Evolutionary conservation across 352 stramenopile genomes (phyloP), one percentile per base, ranked within the genome.

Genomic region (Phytophthora agathidicida): DNA sequence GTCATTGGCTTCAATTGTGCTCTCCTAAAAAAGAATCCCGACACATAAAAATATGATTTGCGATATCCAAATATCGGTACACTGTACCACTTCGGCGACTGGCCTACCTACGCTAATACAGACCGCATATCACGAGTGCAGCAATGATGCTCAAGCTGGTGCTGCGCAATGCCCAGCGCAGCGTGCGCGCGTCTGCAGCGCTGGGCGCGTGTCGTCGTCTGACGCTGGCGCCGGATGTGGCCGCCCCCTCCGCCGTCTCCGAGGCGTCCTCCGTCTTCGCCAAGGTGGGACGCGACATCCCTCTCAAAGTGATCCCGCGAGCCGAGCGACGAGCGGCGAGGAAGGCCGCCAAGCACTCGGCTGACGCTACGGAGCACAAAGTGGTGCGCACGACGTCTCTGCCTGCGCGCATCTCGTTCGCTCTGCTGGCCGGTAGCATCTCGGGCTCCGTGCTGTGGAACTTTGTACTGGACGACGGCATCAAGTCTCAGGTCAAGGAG

Each of bases 311-410:
- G 2, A 68, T 94, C 35, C 71, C 86, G 13, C 69, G 86, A 28
- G 71, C 82, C 24, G 81, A 75, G 41, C 81, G 86, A 37, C 86
- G 74, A 53, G 68, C 88, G 37, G 74, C 71, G 47, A 82, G 83
- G 7, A 27, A 81, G 28, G 56, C 66, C 17, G 73, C 69, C 8
- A 81, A 76, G 20, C 52, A 73, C 26, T 66, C 62, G 11, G 53
- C 56, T 22, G 65, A 69, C 22, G 59, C 42, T 22, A 31, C 52
- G 0, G 61, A 55, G 7, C 68, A 71, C 24, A 77, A 78, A 31
- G 73, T 74, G 16, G 85, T 91, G 68, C 85, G 82, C 33, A 91
- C 82, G 30, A 85, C 80, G 39, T 91, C 86, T 32, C 68, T 91
- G 27, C 85, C 86, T 3, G 83, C 77, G 32, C 82, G 86, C 26